Conservation (phyloP, 768 basidiomycete genomes). For the Xerocomus spinulosus region DNA sequence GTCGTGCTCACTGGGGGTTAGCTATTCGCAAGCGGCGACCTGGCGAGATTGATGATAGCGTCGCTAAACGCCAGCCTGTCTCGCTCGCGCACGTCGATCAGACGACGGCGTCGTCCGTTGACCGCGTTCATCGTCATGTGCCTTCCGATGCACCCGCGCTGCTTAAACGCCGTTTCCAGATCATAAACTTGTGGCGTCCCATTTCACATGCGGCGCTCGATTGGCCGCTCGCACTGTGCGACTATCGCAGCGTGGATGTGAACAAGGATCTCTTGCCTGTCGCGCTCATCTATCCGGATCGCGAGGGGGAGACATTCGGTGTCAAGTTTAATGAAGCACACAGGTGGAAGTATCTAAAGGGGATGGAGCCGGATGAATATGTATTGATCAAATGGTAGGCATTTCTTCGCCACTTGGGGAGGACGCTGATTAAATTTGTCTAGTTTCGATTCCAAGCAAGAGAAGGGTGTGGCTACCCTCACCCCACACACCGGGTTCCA, state of each 20-base stretch:
- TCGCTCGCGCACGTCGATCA: conserved; percentile 44
- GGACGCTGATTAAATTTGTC: neutral
- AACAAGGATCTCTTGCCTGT: conserved; percentile 36
- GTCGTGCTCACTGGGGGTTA: conserved; percentile 16
- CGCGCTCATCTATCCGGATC: conserved; percentile 38
- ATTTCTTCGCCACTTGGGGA: neutral
- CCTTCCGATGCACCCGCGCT: conserved; percentile 37
- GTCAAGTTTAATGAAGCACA: conserved; percentile 38
- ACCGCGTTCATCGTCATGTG: conserved; percentile 41
- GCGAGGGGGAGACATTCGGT: conserved; percentile 45
- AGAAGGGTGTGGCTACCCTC: conserved; percentile 31
- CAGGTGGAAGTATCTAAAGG: conserved; percentile 44
- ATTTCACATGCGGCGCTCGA: conserved; percentile 43
- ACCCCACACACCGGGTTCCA: conserved; percentile 34
- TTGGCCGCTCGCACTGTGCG: conserved; percentile 46
- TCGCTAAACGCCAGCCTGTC: conserved; percentile 43
- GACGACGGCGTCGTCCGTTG: conserved; percentile 36
- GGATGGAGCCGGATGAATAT: conserved; percentile 41
- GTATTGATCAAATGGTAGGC: conserved; percentile 47
- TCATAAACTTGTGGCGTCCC: conserved; percentile 54
- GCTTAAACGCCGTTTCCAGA: conserved; percentile 44
- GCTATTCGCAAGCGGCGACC: conserved; percentile 42
- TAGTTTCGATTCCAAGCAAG: conserved; percentile 34
- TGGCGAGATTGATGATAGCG: conserved; percentile 32
- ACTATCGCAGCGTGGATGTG: conserved; percentile 40